Conservation (phyloP, 805 yeast genomes). For the Saccharomycopsis babjevae region DNA sequence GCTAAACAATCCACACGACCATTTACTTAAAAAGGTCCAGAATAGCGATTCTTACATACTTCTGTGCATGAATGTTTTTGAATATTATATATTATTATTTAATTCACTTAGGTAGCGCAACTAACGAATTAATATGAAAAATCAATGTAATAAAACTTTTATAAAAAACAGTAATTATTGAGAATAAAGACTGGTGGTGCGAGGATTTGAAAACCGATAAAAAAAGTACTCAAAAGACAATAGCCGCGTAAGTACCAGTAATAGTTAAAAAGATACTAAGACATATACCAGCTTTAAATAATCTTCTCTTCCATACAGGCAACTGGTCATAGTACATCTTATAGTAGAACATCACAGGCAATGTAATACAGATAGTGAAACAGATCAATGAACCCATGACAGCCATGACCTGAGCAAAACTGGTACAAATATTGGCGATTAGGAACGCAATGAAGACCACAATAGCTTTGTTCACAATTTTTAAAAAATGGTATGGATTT, state of each 20-base stretch:
- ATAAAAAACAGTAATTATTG: no score
- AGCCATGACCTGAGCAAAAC: conserved; percentile 66
- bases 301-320: conserved; percentile 20
- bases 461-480: conserved; percentile 12
- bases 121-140: no score
- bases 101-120: no score
- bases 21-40: no score
- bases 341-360: conserved; percentile 58
- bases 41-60: no score
- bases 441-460: conserved; percentile 10
- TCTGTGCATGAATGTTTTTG: no score
- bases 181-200: no score
- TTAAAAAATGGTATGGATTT: conserved; percentile 9
- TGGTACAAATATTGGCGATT: conserved; percentile 37
- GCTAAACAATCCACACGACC: no score
- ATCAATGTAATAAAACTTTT: no score
- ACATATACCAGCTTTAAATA: conserved; percentile 13
- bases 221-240: conserved; percentile 3
- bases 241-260: conserved; percentile 16
- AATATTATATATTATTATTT: no score
- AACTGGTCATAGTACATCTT: conserved; percentile 35
- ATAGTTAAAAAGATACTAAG: conserved; percentile 13
- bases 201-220: background rate
- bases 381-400: conserved; percentile 67
- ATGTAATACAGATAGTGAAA: conserved; percentile 58